These are phyloP conservation scores for Macrolepiota albuminosa DNA, from an alignment of 768 basidiomycete genomes.

Conservation along the genomic window DNA sequence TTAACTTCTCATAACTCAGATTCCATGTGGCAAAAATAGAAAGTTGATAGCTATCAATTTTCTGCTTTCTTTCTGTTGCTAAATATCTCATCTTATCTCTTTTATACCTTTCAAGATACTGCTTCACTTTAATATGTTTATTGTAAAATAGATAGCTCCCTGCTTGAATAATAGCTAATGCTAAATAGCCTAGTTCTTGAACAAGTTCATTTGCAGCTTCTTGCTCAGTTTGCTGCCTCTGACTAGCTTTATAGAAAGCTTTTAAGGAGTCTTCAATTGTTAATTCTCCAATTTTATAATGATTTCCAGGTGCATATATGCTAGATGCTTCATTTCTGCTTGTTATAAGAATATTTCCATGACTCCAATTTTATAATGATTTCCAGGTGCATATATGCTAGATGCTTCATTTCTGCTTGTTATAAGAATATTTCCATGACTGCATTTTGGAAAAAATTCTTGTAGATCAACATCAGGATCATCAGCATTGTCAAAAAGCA, in stretches of 20 bases:
- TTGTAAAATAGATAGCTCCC: background rate
- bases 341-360: conserved; percentile 2
- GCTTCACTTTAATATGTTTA: background rate
- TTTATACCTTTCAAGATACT: background rate
- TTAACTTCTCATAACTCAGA: background rate
- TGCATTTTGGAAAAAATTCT: background rate
- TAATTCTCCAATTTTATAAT: background rate
- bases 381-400: too few relatives aligned
- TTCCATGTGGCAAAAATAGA: background rate
- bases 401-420: too few relatives aligned
- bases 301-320: background rate
- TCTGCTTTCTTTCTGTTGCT: too few relatives aligned
- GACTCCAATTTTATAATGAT: background rate
- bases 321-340: background rate
- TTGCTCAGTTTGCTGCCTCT: too few relatives aligned
- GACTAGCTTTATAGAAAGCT: too few relatives aligned
- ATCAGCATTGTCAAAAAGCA: too few relatives aligned
- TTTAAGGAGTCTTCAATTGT: background rate
- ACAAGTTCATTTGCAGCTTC: background rate
- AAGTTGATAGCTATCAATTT: background rate
- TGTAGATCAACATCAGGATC: background rate
- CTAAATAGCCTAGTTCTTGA: background rate
- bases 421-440: background rate
- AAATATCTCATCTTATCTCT: background rate
- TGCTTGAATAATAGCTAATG: too few relatives aligned